Conservation (phyloP, 2,329 filamentous ascomycete species). For the Calonectria fujianensis region DNA sequence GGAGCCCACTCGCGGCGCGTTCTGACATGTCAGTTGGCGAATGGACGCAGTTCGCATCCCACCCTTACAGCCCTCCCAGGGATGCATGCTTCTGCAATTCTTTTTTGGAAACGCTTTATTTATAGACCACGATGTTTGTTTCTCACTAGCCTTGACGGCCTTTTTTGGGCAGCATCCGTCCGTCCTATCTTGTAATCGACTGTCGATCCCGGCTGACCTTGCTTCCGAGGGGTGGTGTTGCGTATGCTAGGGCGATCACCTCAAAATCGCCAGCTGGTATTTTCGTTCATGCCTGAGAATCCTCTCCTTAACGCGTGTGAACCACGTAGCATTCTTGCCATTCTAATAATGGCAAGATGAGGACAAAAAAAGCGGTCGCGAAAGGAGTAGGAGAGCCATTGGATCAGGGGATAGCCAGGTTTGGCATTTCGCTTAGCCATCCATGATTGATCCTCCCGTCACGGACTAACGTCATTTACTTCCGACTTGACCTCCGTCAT, state of each 20-base stretch:
- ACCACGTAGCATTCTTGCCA: conserved; percentile 11
- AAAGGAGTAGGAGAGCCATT: neutral
- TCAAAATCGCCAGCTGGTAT: conserved; percentile 18
- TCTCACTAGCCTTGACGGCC: neutral
- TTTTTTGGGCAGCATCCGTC: neutral
- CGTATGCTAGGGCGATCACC: neutral
- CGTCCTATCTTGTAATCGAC: neutral
- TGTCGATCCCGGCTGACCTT: conserved; percentile 27
- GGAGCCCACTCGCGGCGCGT: conserved; percentile 7
- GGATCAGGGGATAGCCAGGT: neutral
- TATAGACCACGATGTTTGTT: conserved; percentile 5
- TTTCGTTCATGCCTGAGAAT: conserved; percentile 7
- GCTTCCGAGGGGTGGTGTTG: conserved; percentile 6
- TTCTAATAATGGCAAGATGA: conserved; percentile 1
- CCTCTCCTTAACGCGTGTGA: neutral
- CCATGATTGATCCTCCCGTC: neutral
- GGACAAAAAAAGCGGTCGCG: neutral
- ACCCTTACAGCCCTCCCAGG: conserved; percentile 19
- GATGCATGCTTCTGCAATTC: neutral
- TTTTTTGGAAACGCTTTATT: conserved; percentile 23
- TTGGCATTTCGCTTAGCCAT: conserved; percentile 5
- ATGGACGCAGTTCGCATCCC: conserved; percentile 20
- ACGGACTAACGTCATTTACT: neutral
- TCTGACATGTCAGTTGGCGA: conserved; percentile 25
- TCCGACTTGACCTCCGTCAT: neutral